Base-by-base conservation (phyloP, 129 eudicot species). In the Helianthus tuberosus region DNA sequence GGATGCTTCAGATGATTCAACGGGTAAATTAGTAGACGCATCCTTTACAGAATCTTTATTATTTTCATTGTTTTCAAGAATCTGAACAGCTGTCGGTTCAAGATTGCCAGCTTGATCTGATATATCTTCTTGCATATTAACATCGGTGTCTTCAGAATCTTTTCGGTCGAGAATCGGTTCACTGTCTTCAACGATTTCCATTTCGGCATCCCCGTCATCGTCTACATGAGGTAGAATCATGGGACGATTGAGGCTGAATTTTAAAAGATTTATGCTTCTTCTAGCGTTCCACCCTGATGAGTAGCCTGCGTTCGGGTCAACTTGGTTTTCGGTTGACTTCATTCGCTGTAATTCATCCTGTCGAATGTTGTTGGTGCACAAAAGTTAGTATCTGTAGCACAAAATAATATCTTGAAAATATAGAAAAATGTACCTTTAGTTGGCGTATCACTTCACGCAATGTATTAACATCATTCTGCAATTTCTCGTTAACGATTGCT, bases 171-270 rank as follows among this genome's bases (percentile, higher is more conserved):
- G 67, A 75, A 54, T 49, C 69, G 60, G 55, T 61, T 82, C 91
- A 46, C 73, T 81, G 61, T 81, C 90, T 65, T 87, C 88, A 46
- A 83, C 92, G 53, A 94, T 94, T 80, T 94, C 99, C 99, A 94
- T 94, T 80, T 86, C 96, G 79, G 82, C 93, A 52, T 94, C 99
- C 69, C 97, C 88, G 27, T 94, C 99, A 73, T 88, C 96, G 77
- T 93, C 97, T 27, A 80, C 74, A 83, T 59, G 88, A 27, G 96
- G 91, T 58, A 86, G 77, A 5, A 72, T 68, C 86, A 88, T 80
- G 6, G 99, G 97, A 64, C 84, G 93, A 70, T 87, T 84, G 48
- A 94, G 94, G 80, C 94, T 94, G 64, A 80, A 90, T 69, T 92
- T 94, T 36, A 91, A 85, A 49, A 91, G 89, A 76, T 79, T 82